phyloP scores from a whole-genome alignment of 106 monocot species.

The Phalaenopsis aphrodite region DNA sequence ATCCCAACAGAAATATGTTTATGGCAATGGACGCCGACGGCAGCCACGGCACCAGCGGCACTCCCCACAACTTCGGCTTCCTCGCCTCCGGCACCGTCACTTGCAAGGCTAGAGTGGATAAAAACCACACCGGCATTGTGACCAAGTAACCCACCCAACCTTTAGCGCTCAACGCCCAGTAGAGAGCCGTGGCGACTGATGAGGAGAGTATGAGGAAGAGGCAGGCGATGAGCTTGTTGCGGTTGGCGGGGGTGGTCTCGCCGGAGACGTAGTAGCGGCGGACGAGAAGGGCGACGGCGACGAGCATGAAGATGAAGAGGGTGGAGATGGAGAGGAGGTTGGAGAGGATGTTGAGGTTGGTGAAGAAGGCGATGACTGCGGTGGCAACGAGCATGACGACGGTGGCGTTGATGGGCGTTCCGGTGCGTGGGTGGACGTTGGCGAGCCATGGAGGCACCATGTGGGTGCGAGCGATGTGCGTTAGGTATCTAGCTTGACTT shows the following conservation, averaged over 20 bases:
- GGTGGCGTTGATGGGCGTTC: constrained; percentile 18
- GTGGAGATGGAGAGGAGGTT: constrained; percentile 22
- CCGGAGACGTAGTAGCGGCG: constrained; percentile 18
- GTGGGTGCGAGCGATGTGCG: constrained; percentile 22
- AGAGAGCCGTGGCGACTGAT: neutral
- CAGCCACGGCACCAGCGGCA: constrained; percentile 16
- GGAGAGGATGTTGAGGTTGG: constrained; percentile 11
- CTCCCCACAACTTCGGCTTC: constrained; percentile 11
- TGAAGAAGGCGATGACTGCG: constrained; percentile 18
- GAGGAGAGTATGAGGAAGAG: constrained; percentile 14
- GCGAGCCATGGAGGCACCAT: constrained; percentile 16
- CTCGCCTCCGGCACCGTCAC: constrained; percentile 10
- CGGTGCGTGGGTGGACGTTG: constrained; percentile 11
- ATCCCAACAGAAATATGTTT: constrained; percentile 16
- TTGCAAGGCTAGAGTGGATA: neutral
- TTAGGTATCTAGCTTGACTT: constrained; percentile 14
- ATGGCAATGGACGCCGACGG: constrained; percentile 13
- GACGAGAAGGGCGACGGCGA: constrained; percentile 17
- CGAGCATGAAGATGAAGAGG: constrained; percentile 19
- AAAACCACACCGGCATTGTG: constrained; percentile 4
- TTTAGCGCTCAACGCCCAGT: constrained; percentile 7
- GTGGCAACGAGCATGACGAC: constrained; percentile 13
- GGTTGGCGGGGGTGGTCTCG: constrained; percentile 8
- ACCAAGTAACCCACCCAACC: constrained; percentile 11
- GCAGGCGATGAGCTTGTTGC: constrained; percentile 11